Percentiles rank a stretch among this genome's conserved stretches.
phyloP scores from a whole-genome alignment of 441 rosid genomes.

The Populus hybrid region DNA sequence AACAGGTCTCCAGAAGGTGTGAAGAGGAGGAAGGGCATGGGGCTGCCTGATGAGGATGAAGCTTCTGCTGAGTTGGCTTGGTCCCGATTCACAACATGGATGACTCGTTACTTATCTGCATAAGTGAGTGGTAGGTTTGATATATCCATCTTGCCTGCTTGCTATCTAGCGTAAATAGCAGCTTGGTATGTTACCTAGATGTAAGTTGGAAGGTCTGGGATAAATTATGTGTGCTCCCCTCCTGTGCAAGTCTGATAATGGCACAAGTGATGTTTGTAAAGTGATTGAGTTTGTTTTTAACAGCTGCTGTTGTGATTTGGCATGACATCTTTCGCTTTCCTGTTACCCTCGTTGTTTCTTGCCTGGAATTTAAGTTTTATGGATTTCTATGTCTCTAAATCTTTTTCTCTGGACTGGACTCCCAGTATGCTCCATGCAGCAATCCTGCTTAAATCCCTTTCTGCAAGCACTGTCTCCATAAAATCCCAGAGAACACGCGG shows the following conservation, averaged over 20 bases:
- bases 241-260: neutral
- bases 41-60: slow-evolving; percentile 76
- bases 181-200: neutral
- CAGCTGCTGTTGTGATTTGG: too few species aligned
- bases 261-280: neutral
- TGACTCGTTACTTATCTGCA: slow-evolving; percentile 54
- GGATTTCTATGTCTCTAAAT: too few species aligned
- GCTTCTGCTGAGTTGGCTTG: slow-evolving; percentile 83
- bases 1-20: slow-evolving; percentile 75
- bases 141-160: neutral
- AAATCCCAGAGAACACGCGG: neutral
- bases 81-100: slow-evolving; percentile 89
- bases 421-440: neutral
- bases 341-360: too few species aligned
- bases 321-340: too few species aligned
- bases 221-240: neutral
- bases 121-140: neutral
- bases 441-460: neutral
- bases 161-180: neutral
- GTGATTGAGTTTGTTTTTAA: neutral
- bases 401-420: too few species aligned
- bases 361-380: too few species aligned
- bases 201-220: neutral
- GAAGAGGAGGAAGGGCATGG: slow-evolving; percentile 80
- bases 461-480: neutral